Evolutionary conservation across 2,329 filamentous ascomycete species (phyloP).

Genomic region (Drechslerella dactyloides): DNA sequence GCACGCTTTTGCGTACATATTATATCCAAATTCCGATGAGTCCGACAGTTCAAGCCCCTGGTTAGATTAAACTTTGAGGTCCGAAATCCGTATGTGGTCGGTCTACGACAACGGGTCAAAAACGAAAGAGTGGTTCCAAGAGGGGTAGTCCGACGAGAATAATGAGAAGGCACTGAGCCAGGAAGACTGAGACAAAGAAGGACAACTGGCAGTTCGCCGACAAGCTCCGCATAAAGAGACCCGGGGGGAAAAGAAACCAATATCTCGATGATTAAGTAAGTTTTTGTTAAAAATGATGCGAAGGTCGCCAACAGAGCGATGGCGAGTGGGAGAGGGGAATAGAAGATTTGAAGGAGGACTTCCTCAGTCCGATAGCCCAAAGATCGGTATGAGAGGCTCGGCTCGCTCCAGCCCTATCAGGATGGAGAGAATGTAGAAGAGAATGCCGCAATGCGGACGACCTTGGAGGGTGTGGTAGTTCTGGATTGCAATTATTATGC

Average conservation of each 20-base stretch:
- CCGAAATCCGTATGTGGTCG: conserved; percentile 31
- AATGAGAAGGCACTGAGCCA: conserved; percentile 32
- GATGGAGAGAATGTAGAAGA: conserved; percentile 13
- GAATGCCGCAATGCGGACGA: conserved; percentile 33
- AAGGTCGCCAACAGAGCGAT: conserved; percentile 5
- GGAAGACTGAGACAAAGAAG: conserved; percentile 16
- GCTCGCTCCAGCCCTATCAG: conserved; percentile 43
- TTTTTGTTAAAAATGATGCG: not conserved
- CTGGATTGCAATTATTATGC: not conserved
- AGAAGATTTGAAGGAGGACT: not conserved
- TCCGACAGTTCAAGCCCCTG: conserved; percentile 3
- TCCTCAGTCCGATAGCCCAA: conserved; percentile 7
- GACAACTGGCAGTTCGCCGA: conserved; percentile 26
- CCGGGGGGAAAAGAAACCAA: conserved; percentile 7
- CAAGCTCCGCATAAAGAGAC: conserved; percentile 39
- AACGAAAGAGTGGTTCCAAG: conserved; percentile 30
- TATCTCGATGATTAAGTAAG: not conserved
- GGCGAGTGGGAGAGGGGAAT: conserved; percentile 15
- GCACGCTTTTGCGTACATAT: conserved; percentile 20
- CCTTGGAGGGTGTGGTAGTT: conserved; percentile 13
- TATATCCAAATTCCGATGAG: conserved; percentile 30
- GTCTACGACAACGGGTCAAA: conserved; percentile 40
- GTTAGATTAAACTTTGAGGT: conserved; percentile 16
- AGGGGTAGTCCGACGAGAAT: conserved; percentile 41
- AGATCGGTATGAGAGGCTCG: conserved; percentile 16